Conservation (phyloP, 2,329 filamentous ascomycete species). For the Ophiostoma himal-ulmi region DNA sequence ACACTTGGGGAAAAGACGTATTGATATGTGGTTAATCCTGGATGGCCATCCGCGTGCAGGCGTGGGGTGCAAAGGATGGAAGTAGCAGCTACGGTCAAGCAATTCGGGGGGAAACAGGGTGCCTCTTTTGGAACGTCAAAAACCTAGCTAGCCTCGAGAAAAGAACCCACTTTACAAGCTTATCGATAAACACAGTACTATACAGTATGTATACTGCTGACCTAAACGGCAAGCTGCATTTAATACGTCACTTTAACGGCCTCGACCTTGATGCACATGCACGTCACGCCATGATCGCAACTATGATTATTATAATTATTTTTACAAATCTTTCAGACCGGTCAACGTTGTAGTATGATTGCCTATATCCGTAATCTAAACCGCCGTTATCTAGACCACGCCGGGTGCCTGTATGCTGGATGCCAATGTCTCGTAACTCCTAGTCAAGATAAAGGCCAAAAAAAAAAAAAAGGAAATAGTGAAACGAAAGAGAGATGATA, state of each 20-base stretch:
- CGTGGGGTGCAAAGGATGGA: slow-evolving; percentile 7
- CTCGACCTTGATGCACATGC: not conserved
- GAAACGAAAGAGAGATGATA: not conserved
- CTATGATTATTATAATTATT: not conserved
- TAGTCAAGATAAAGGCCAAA: not conserved
- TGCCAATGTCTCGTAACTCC: slow-evolving; percentile 4
- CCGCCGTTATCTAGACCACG: not conserved
- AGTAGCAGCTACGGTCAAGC: slow-evolving; percentile 8
- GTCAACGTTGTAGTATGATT: not conserved
- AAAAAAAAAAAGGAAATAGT: not conserved
- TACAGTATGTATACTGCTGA: not conserved
- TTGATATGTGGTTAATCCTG: not conserved
- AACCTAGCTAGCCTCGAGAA: not conserved
- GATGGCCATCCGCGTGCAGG: not conserved
- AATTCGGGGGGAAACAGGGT: not conserved
- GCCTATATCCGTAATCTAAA: not conserved
- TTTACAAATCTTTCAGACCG: not conserved
- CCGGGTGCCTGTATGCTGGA: not conserved
- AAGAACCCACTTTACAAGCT: slow-evolving; percentile 9
- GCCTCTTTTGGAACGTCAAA: not conserved
- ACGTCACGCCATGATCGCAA: not conserved
- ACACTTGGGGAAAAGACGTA: not conserved
- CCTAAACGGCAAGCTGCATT: not conserved
- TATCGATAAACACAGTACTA: slow-evolving; percentile 18
- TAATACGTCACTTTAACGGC: not conserved